These are phyloP conservation scores for Zygosaccharomyces lentus DNA, from an alignment of 805 yeast genomes.

Conservation along the genomic window DNA sequence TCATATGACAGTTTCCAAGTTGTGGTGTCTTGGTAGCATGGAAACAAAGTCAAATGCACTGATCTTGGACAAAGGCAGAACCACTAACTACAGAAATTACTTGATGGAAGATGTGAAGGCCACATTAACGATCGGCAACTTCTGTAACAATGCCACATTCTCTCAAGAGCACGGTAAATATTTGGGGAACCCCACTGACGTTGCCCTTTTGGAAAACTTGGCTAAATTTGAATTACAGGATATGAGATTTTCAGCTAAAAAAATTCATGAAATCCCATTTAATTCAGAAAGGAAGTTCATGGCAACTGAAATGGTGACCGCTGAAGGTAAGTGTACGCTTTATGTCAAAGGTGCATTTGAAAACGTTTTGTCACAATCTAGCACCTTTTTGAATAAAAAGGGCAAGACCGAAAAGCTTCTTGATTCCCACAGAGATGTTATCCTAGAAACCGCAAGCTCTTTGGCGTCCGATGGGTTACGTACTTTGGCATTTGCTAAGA, in stretches of 20 bases:
- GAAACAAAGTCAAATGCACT: conserved; percentile 35
- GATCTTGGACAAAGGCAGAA: conserved; percentile 44
- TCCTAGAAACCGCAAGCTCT: conserved; percentile 52
- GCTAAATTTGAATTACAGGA: conserved; percentile 70
- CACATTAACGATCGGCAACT: conserved; percentile 60
- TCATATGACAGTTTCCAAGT: conserved; percentile 81
- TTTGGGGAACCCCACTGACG: conserved; percentile 92
- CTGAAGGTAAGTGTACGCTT: conserved; percentile 54
- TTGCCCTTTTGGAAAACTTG: conserved; percentile 77
- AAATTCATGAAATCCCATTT: conserved; percentile 76
- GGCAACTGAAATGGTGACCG: conserved; percentile 68
- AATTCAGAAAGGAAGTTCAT: conserved; percentile 79
- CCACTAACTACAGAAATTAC: conserved; percentile 39
- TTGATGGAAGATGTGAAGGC: conserved; percentile 52
- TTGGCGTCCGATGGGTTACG: conserved; percentile 84
- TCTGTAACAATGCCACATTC: conserved; percentile 71
- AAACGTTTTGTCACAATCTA: conserved; percentile 56
- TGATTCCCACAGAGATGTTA: conserved; percentile 43
- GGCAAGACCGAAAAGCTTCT: conserved; percentile 61
- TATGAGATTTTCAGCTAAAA: conserved; percentile 49
- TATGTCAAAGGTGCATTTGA: conserved; percentile 92
- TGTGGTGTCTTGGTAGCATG: conserved; percentile 70
- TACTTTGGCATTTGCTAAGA: conserved; percentile 73
- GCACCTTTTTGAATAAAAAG: conserved; percentile 51
- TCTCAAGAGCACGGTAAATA: conserved; percentile 64